Conservation (phyloP, 441 rosid species). For the Francoa sonchifolia region DNA sequence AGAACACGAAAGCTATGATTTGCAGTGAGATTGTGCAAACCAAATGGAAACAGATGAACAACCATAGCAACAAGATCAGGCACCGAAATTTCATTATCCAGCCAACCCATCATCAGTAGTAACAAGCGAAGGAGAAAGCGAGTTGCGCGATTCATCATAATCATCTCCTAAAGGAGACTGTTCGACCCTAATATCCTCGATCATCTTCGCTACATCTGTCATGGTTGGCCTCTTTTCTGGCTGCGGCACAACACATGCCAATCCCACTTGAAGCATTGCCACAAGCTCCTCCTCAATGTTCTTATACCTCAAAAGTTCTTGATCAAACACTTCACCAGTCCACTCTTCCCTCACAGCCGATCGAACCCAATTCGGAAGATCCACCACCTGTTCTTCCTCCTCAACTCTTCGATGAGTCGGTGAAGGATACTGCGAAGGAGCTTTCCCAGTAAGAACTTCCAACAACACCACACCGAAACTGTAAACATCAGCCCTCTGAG, state of each 20-base stretch:
- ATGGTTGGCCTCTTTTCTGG: constrained; percentile 84
- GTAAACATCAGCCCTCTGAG: constrained; percentile 79
- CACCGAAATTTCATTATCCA: constrained; percentile 16
- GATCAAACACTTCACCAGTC: constrained; percentile 93
- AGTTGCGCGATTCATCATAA: constrained; percentile 77
- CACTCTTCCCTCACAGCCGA: constrained; percentile 90
- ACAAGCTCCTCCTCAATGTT: constrained; percentile 87
- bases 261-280: constrained; percentile 74
- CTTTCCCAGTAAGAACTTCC: constrained; percentile 86
- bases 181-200: constrained; percentile 80
- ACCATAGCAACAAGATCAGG: constrained; percentile 5
- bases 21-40: constrained; percentile 16
- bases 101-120: constrained; percentile 70
- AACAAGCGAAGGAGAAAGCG: constrained; percentile 74
- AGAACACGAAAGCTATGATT: constrained; percentile 4
- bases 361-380: constrained; percentile 82
- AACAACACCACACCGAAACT: constrained; percentile 71
- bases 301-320: constrained; percentile 84
- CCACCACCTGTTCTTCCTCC: constrained; percentile 49
- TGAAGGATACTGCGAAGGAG: constrained; percentile 58
- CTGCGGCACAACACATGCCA: constrained; percentile 62
- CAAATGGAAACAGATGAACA: constrained; percentile 1
- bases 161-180: constrained; percentile 89
- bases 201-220: constrained; percentile 73
- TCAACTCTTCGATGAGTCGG: constrained; percentile 40